Percentiles rank a stretch among this genome's conserved stretches.
Conservation (phyloP, 306 rosid species). For the Canavalia gladiata region DNA sequence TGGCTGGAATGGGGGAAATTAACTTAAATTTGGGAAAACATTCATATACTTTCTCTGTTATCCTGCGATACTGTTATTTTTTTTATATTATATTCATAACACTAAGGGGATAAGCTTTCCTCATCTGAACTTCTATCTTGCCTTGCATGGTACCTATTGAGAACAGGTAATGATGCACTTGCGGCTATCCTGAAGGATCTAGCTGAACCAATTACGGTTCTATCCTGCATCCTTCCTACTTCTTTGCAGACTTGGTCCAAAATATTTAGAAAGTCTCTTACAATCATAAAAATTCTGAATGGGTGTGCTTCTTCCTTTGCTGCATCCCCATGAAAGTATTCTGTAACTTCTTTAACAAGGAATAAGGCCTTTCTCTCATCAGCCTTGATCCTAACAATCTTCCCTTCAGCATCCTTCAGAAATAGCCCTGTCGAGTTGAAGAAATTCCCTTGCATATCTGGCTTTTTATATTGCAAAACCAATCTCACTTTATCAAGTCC, state of each 20-base stretch:
- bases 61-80: slow-evolving; percentile 53
- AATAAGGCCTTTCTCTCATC: slow-evolving; percentile 78
- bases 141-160: slow-evolving; percentile 78
- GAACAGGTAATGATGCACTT: slow-evolving; percentile 92
- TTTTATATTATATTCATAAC: slow-evolving; percentile 52
- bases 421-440: slow-evolving; percentile 73
- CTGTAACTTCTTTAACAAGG: slow-evolving; percentile 88
- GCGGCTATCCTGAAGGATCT: slow-evolving; percentile 93
- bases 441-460: slow-evolving; percentile 78
- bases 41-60: slow-evolving; percentile 45
- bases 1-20: slow-evolving; percentile 40
- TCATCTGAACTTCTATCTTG: slow-evolving; percentile 89
- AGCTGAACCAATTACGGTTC: slow-evolving; percentile 73
- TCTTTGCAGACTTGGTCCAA: slow-evolving; percentile 98
- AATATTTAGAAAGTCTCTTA: slow-evolving; percentile 82
- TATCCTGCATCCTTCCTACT: slow-evolving; percentile 90
- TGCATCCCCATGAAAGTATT: slow-evolving; percentile 87
- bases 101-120: slow-evolving; percentile 86
- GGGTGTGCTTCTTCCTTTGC: slow-evolving; percentile 97
- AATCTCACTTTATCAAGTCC: slow-evolving; percentile 91
- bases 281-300: slow-evolving; percentile 91
- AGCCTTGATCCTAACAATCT: slow-evolving; percentile 67
- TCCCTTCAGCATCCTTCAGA: slow-evolving; percentile 80
- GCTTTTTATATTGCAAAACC: slow-evolving; percentile 73
- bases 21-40: slow-evolving; percentile 42